These are phyloP conservation scores for Tetracentron sinense DNA, from an alignment of 164 flowering plant genomes.

Conservation along the genomic window DNA sequence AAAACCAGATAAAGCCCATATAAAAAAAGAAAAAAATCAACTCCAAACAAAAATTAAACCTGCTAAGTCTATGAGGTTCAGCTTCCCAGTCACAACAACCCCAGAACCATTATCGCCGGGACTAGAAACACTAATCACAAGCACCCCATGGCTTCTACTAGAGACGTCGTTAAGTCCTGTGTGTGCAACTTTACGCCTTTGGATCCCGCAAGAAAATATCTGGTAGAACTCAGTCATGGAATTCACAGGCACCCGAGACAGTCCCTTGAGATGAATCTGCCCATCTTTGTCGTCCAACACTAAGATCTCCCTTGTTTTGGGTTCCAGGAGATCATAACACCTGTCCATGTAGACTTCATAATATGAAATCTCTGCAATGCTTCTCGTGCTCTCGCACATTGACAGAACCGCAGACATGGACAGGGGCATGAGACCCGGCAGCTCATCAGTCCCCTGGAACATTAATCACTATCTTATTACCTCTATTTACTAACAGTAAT, in stretches of 20 bases:
- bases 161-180: slow-evolving; percentile 91
- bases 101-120: slow-evolving; percentile 38
- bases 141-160: slow-evolving; percentile 93
- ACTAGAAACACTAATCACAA: slow-evolving; percentile 57
- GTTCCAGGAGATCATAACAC: slow-evolving; percentile 80
- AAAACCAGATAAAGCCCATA: background rate
- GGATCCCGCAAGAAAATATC: slow-evolving; percentile 53
- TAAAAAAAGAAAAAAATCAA: background rate
- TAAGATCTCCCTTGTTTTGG: slow-evolving; percentile 55
- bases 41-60: slow-evolving; percentile 30
- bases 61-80: slow-evolving; percentile 94
- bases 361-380: slow-evolving; percentile 63
- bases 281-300: slow-evolving; percentile 80
- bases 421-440: slow-evolving; percentile 75
- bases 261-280: slow-evolving; percentile 71
- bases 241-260: slow-evolving; percentile 54
- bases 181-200: slow-evolving; percentile 75
- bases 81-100: slow-evolving; percentile 50
- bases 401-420: slow-evolving; percentile 65
- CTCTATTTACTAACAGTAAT: background rate
- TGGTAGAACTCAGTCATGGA: slow-evolving; percentile 67
- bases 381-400: slow-evolving; percentile 43
- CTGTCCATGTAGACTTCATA: slow-evolving; percentile 90
- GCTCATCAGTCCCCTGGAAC: slow-evolving; percentile 67
- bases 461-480: background rate